Evolutionary conservation across 2,329 filamentous ascomycete genomes (phyloP), one percentile per base, ranked within the genome.

Genomic region (Aspergillus sp.): DNA sequence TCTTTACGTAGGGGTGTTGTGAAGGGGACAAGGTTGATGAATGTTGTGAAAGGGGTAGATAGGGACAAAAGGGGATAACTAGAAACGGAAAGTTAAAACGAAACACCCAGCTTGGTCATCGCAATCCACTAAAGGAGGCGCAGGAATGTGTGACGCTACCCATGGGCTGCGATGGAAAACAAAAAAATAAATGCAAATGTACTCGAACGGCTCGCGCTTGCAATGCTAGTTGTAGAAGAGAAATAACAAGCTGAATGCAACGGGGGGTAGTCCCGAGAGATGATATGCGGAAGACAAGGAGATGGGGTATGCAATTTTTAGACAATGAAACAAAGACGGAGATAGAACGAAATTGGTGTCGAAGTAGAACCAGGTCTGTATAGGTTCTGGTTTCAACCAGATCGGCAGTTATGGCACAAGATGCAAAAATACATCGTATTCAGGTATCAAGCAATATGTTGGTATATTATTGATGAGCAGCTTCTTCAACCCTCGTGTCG

Each of bases 141-240:
- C 38, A 56, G 54, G 36, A 43, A 43, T 59, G 48, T 57, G 45
- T 41, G 41, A 47, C 53, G 55, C 57, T 59, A 57, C 59, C 56
- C 55, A 60, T 58, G 59, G 58, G 45, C 55, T 55, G 53, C 12
- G 59, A 55, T 56, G 61, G 32, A 30, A 41, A 61, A 64, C 36
- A 49, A 60, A 45, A 61, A 60, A 63, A 57, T 57, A 62, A 63
- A 69, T 70, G 68, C 63, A 68, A 63, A 68, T 70, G 64, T 61
- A 70, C 67, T 69, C 63, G 62, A 71, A 77, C 74, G 75, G 75
- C 75, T 77, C 73, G 74, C 77, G 77, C 77, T 78, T 77, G 76
- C 76, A 79, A 79, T 79, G 77, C 76, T 76, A 78, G 74, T 74
- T 75, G 69, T 72, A 70, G 59, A 66, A 69, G 68, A 71, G 75